Evolutionary conservation across 306 rosid species (phyloP).

Genomic region (Cicer chorassanicum): DNA sequence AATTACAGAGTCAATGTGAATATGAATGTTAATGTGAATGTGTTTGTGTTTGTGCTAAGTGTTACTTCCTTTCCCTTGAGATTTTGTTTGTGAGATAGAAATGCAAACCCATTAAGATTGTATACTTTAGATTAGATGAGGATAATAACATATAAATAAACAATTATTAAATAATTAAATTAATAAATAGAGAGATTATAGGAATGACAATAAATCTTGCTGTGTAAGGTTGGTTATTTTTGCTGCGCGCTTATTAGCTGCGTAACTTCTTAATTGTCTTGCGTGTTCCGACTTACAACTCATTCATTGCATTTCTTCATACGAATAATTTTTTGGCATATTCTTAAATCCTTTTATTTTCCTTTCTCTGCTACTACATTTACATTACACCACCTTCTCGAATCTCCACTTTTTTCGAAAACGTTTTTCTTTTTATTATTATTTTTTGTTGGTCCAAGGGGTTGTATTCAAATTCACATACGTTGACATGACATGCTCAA

Average conservation of each 20-base stretch:
- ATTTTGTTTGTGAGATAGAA: neutral
- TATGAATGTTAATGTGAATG: neutral
- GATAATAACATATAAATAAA: neutral
- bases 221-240: slow-evolving; percentile 13
- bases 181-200: neutral
- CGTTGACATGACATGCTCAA: neutral
- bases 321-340: slow-evolving; percentile 2
- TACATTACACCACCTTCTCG: neutral
- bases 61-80: slow-evolving; percentile 7
- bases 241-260: neutral
- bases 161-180: neutral
- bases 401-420: neutral
- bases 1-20: slow-evolving; percentile 22
- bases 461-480: neutral
- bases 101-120: neutral
- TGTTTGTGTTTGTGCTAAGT: neutral
- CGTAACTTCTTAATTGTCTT: neutral
- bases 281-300: slow-evolving; percentile 1
- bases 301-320: neutral
- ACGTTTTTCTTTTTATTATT: neutral
- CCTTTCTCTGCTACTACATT: neutral
- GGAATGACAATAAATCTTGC: neutral
- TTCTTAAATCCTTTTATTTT: slow-evolving; percentile 12
- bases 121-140: neutral
- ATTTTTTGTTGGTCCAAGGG: neutral